Conservation (phyloP, 2,329 filamentous ascomycete genomes). For the Colletotrichum endophyticum region DNA sequence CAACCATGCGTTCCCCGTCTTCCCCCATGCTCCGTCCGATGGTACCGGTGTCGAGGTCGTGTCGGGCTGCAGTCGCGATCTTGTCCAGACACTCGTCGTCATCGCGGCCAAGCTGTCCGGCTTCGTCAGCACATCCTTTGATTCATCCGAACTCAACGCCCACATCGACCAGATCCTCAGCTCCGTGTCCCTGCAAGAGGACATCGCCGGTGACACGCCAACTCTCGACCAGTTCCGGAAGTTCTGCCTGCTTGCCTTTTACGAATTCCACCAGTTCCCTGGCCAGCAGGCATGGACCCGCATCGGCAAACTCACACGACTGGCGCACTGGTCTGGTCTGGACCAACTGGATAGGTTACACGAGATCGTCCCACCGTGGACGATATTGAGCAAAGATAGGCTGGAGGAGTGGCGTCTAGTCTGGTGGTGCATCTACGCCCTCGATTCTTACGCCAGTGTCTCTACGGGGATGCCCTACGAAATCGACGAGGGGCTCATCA, state of each 20-base stretch:
- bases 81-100: neutral
- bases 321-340: neutral
- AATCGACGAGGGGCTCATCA: neutral
- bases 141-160: neutral
- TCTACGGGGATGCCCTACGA: constrained; percentile 16
- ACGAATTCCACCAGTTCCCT: constrained; percentile 23
- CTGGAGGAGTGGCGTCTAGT: constrained; percentile 21
- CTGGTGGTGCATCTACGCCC: constrained; percentile 23
- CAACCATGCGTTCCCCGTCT: neutral
- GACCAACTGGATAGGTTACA: neutral
- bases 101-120: constrained; percentile 11
- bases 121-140: neutral
- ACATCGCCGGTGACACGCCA: neutral
- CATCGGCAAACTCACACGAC: constrained; percentile 7
- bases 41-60: neutral
- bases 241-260: constrained; percentile 15
- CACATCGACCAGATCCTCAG: neutral
- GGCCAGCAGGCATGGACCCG: constrained; percentile 23
- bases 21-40: neutral
- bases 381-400: neutral
- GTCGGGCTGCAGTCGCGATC: neutral
- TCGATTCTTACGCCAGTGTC: constrained; percentile 22
- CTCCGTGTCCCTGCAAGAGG: neutral
- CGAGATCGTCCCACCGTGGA: neutral
- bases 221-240: constrained; percentile 18